Evolutionary conservation across 805 yeast genomes (phyloP), one percentile per base, ranked within the genome.

Genomic region (Groenewaldozyma tartarivorans): DNA sequence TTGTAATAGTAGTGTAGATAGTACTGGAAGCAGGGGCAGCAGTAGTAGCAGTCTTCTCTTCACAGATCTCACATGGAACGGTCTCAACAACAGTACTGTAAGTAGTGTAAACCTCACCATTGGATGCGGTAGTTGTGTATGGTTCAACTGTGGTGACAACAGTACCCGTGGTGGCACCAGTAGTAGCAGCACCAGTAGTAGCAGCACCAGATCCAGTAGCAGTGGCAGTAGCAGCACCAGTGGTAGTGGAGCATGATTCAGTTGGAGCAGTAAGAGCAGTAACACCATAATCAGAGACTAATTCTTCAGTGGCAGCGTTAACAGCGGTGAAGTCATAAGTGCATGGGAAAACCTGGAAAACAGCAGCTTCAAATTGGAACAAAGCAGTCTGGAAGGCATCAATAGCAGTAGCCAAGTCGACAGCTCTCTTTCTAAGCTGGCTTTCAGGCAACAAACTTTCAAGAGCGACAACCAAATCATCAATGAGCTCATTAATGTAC

Each of bases 361-460:
- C 37, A 34, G 37, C 37, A 13, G 37, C 19, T 15, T 34, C 33
- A 22, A 34, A 19, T 6, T 22, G 13, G 30, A 16, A 34, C 33
- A 34, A 18, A 15, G 37, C 6, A 34, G 37, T 16, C 30, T 34
- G 32, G 9, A 34, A 27, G 32, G 19, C 37, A 17, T 19, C 37
- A 22, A 34, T n/a, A 34, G 37, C 37, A 34, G 17, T 27, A 19
- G 9, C 37, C n/a, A 34, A 6, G 13, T 15, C 30, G 16, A 27
- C 20, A 34, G 37, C 37, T 19, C 37, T 34, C 37, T 34, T 34
- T 34, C 37, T 13, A 17, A 27, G 7, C 13, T 22, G 27, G 30
- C 37, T 27, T 6, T 15, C 11, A 15, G 20, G 37, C 9, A 19
- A 16, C 6, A 34, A 15, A n/a, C n/a, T 19, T 22, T 34, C 20